A percentile compares a stretch with the other conserved stretches of the same genome.
Evolutionary conservation across 805 yeast species (phyloP).

Genomic region (Starmerella stigmatis): DNA sequence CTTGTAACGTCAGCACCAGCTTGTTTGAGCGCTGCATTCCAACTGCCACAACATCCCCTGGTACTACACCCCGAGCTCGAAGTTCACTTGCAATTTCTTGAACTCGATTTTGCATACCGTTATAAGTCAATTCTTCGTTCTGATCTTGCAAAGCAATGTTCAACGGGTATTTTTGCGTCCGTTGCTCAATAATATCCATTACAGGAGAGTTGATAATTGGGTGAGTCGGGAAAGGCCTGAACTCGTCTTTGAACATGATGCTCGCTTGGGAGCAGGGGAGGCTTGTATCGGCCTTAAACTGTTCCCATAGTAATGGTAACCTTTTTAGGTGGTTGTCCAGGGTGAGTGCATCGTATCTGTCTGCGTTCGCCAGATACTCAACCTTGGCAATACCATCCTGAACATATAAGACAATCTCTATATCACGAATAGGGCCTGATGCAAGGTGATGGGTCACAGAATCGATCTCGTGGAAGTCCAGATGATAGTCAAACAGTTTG

Average conservation of each 20-base stretch:
- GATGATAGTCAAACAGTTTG: conserved; percentile 16
- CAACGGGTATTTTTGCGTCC: conserved; percentile 1
- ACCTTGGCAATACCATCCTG: conserved; percentile 5
- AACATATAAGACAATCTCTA: conserved; percentile 12
- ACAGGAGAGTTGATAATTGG: not conserved
- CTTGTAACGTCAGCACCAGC: conserved; percentile 13
- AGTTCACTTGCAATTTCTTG: not conserved
- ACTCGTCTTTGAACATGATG: conserved; percentile 6
- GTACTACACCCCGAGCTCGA: conserved; percentile 1
- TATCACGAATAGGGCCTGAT: conserved; percentile 18
- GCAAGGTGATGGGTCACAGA: conserved; percentile 15
- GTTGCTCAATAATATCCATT: not conserved
- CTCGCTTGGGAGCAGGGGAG: not conserved
- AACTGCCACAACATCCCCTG: conserved; percentile 16
- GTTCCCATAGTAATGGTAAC: conserved; percentile 4
- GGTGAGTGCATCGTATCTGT: conserved; percentile 6
- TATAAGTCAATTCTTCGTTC: conserved; percentile 1
- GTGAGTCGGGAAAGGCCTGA: not conserved
- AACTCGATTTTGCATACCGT: conserved; percentile 5
- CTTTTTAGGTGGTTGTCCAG: conserved; percentile 9
- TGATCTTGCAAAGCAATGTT: conserved; percentile 10
- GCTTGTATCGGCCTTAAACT: not conserved
- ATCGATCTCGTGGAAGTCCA: conserved; percentile 12
- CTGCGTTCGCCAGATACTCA: conserved; percentile 15
- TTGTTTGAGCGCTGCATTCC: conserved; percentile 8